Conservation (phyloP, 371 early-diverging fungal genomes). For the Rhizopus delemar region DNA sequence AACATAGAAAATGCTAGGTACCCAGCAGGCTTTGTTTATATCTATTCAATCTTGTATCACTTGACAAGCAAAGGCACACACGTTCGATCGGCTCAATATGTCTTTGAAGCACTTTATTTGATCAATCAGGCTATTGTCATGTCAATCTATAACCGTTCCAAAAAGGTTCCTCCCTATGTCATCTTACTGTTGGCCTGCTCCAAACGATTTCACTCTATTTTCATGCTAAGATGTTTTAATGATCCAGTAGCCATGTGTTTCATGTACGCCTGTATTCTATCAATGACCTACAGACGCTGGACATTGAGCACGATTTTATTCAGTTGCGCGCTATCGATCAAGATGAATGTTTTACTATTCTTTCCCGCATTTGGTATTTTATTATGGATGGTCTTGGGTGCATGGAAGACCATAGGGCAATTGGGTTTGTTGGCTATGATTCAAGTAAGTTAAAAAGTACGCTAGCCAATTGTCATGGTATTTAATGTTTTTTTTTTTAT, state of each 20-base stretch:
- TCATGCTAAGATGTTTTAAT: constrained; percentile 87
- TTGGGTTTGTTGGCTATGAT: constrained; percentile 48
- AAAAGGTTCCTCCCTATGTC: constrained; percentile 59
- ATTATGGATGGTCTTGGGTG: constrained; percentile 61
- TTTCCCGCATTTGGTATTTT: constrained; percentile 83
- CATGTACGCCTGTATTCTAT: constrained; percentile 63
- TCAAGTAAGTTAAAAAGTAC: constrained; percentile 46
- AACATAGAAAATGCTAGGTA: constrained; percentile 51
- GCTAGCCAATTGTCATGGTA: too few relatives aligned
- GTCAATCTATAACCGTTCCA: constrained; percentile 61
- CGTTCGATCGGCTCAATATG: constrained; percentile 74
- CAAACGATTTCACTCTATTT: constrained; percentile 88
- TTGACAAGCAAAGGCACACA: constrained; percentile 71
- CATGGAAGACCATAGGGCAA: constrained; percentile 51
- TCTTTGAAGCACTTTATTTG: constrained; percentile 79
- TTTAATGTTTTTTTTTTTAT: constrained; percentile 6
- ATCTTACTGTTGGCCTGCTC: constrained; percentile 69
- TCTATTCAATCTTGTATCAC: constrained; percentile 72
- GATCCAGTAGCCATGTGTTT: constrained; percentile 88
- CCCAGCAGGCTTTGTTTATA: constrained; percentile 92
- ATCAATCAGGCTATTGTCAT: constrained; percentile 64
- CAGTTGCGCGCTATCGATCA: constrained; percentile 83
- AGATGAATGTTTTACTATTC: constrained; percentile 91
- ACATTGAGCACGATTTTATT: constrained; percentile 58
- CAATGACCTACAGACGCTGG: constrained; percentile 60